phyloP scores from a whole-genome alignment of 768 basidiomycete species.

The Pleurotus salmoneostramineus region DNA sequence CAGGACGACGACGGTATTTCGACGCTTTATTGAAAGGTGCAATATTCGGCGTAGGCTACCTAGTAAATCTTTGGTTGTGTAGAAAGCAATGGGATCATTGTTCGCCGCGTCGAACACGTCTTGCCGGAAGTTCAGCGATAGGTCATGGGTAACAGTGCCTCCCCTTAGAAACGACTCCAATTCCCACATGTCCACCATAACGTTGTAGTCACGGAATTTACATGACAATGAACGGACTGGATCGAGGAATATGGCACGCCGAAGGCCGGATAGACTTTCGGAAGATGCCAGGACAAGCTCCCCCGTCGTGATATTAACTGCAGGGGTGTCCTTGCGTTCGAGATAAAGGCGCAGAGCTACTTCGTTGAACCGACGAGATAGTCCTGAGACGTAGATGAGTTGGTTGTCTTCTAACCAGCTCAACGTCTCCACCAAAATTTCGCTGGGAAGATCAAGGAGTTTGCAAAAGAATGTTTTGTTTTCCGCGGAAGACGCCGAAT shows the following conservation, averaged over 20 bases:
- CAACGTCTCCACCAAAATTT: neutral
- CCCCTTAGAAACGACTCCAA: conserved; percentile 3
- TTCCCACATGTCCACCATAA: conserved; percentile 8
- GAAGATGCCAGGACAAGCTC: conserved; percentile 1
- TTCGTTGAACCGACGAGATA: conserved; percentile 8
- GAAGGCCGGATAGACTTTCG: conserved; percentile 1
- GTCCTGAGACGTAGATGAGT: conserved; percentile 1
- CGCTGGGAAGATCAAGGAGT: conserved; percentile 3
- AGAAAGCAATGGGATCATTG: conserved; percentile 5
- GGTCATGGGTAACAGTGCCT: neutral
- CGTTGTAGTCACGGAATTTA: conserved; percentile 1
- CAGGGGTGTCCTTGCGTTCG: conserved; percentile 2
- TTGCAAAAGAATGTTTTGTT: conserved; percentile 6
- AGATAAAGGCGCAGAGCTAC: conserved; percentile 5
- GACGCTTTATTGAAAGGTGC: neutral
- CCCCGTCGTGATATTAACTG: neutral
- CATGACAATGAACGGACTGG: neutral
- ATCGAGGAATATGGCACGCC: neutral
- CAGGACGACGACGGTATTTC: neutral
- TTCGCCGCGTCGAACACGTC: conserved; percentile 3
- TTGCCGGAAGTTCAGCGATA: conserved; percentile 7
- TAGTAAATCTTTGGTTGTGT: conserved; percentile 1
- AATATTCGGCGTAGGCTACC: neutral
- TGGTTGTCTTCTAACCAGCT: neutral
- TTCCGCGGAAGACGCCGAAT: conserved; percentile 24